These are phyloP conservation scores for Tuctoria greenei DNA, from an alignment of 176 grass and related monocot species.

Conservation along the genomic window DNA sequence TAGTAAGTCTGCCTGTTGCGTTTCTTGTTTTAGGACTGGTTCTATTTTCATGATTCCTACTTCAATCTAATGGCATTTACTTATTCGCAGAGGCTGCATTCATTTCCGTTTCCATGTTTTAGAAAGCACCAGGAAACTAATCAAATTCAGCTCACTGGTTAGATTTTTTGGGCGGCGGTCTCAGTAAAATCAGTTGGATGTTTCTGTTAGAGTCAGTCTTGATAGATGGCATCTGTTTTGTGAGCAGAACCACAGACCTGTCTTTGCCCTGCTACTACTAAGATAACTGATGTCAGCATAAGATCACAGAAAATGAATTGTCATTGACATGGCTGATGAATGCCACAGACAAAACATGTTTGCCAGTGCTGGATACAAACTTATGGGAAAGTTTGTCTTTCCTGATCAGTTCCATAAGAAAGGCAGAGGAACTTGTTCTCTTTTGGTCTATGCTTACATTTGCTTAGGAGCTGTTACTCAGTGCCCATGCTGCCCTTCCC, in stretches of 20 bases:
- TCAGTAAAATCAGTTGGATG: constrained; percentile 35
- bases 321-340: constrained; percentile 30
- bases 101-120: constrained; percentile 26
- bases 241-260: constrained; percentile 28
- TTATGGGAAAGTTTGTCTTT: constrained; percentile 9
- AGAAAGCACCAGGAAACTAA: constrained; percentile 41
- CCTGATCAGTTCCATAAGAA: constrained; percentile 30
- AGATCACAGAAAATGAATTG: constrained; percentile 39
- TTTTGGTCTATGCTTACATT: constrained; percentile 28
- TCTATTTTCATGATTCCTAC: constrained; percentile 12
- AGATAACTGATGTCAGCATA: constrained; percentile 24
- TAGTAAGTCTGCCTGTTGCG: background rate
- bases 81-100: constrained; percentile 34
- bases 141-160: constrained; percentile 31
- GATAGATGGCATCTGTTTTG: constrained; percentile 27
- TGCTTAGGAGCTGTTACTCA: constrained; percentile 25
- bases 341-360: constrained; percentile 24
- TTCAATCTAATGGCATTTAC: constrained; percentile 37
- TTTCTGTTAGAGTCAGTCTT: constrained; percentile 34
- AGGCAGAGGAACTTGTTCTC: constrained; percentile 27
- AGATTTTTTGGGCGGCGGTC: constrained; percentile 28
- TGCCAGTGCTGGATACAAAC: constrained; percentile 20
- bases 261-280: constrained; percentile 34
- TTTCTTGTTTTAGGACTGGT: background rate
- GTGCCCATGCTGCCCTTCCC: background rate